A percentile compares a stretch with the other conserved stretches of the same genome.
phyloP scores from a whole-genome alignment of 176 grass and related monocot genomes.

The Triticum aestivum region DNA sequence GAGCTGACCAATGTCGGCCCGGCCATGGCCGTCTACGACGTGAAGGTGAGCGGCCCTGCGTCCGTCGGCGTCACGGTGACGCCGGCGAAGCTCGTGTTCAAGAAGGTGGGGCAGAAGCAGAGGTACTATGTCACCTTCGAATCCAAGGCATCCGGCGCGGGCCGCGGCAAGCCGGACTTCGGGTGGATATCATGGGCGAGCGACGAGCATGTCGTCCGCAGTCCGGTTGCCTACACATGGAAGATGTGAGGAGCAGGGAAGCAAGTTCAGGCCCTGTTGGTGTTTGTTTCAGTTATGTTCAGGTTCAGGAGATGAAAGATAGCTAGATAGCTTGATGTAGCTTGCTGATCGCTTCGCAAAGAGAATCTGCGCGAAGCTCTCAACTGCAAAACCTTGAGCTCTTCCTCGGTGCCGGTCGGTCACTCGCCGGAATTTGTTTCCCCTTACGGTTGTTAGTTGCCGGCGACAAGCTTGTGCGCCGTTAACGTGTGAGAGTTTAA shows the following conservation, averaged over 20 bases:
- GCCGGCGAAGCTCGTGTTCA: constrained; percentile 66
- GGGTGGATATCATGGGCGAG: constrained; percentile 83
- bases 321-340: constrained; percentile 45
- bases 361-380: constrained; percentile 75
- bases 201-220: constrained; percentile 54
- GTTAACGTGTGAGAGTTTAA: constrained; percentile 37
- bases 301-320: constrained; percentile 8
- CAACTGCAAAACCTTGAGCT: constrained; percentile 27
- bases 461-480: constrained; percentile 22
- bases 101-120: constrained; percentile 63
- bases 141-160: constrained; percentile 36
- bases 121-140: constrained; percentile 72
- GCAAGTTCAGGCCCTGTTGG: background rate
- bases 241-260: constrained; percentile 49
- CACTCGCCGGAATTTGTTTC: constrained; percentile 23
- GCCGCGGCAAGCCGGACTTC: constrained; percentile 40
- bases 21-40: constrained; percentile 51
- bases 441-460: constrained; percentile 20
- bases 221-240: constrained; percentile 73
- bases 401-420: constrained; percentile 5
- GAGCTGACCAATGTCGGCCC: constrained; percentile 82
- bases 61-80: constrained; percentile 52
- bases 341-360: constrained; percentile 59
- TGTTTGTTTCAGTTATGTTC: constrained; percentile 20
- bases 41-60: constrained; percentile 57